These are phyloP conservation scores for Taphrina communis DNA, from an alignment of 1,139 yeast genomes.

Conservation along the genomic window DNA sequence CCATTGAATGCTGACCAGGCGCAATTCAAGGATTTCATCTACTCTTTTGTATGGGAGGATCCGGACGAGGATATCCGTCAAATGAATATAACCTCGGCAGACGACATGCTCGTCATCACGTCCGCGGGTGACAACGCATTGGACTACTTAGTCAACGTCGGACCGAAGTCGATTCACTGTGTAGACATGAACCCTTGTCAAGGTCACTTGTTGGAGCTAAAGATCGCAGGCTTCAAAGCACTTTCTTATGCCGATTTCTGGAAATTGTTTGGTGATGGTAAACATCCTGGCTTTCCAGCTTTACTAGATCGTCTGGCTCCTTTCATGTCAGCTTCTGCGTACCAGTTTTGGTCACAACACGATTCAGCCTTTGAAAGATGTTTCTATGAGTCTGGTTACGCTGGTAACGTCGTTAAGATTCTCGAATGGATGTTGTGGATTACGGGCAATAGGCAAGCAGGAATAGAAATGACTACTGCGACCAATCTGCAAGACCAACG, in stretches of 20 bases:
- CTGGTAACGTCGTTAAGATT: slow-evolving; percentile 81
- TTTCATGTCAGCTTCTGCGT: slow-evolving; percentile 75
- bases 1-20: slow-evolving; percentile 69
- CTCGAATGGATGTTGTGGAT: slow-evolving; percentile 65
- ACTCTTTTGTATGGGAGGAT: slow-evolving; percentile 91
- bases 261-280: slow-evolving; percentile 79
- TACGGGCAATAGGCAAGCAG: slow-evolving; percentile 61
- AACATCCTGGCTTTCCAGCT: slow-evolving; percentile 59
- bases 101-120: slow-evolving; percentile 79
- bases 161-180: slow-evolving; percentile 77
- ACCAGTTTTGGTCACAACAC: slow-evolving; percentile 77
- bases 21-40: slow-evolving; percentile 79
- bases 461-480: slow-evolving; percentile 64
- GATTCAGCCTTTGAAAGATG: slow-evolving; percentile 67
- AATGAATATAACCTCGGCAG: slow-evolving; percentile 64
- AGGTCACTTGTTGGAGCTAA: slow-evolving; percentile 77
- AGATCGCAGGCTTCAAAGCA: slow-evolving; percentile 70
- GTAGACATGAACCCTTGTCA: slow-evolving; percentile 85
- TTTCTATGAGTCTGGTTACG: slow-evolving; percentile 74
- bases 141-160: slow-evolving; percentile 72
- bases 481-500: slow-evolving; percentile 66
- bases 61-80: slow-evolving; percentile 79
- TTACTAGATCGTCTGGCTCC: slow-evolving; percentile 65
- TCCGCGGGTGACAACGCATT: slow-evolving; percentile 85
- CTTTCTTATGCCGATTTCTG: slow-evolving; percentile 68